Base-by-base conservation (phyloP, 495 filamentous ascomycete genomes). In the Xylaria castorea region DNA sequence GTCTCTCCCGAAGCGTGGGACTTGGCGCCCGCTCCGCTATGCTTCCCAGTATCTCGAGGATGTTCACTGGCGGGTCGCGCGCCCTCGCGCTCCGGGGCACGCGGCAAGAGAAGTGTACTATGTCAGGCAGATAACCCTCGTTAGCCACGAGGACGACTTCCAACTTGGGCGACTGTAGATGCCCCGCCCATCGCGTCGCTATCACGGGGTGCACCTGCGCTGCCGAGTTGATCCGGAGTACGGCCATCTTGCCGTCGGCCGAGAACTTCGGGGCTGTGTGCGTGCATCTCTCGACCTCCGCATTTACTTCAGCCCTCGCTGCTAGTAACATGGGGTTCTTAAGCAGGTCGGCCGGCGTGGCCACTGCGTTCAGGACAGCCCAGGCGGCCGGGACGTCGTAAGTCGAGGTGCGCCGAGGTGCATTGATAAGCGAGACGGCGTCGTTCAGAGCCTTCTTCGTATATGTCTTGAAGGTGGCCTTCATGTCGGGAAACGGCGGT, bases 121-220 rank as follows among this genome's bases (percentile, higher is more conserved):
- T 81, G 8, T 80, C 86, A 1, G 84, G 83, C 0, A 87, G 80
- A 75, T 90, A 91, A 12, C 88, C 89, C 32, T 84, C 82, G 68
- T 91, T 91, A 0, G 89, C 89, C 9, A 85, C 86, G 70, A 90
- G 77, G 20, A 91, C 80, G 12, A 90, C 82, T 57, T 90, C 86
- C 16, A 90, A 79, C 42, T 81, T 82, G 53, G 84, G 80, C 32
- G 84, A 85, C 40, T 81, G 78, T 20, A 91, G 80, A 53, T 85
- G 78, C 1, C 84, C 83, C 22, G 87, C 85, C 89, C 89, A 90
- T 42, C 88, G 80, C 7, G 86, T 89, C 32, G 88, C 88, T 70
- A 91, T 89, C 14, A 90, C 81, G 0, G 87, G 86, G 75, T 91
- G 89, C 0, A 91, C 81, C 75, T 90, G 89, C 11, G 85, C 84